Base-by-base conservation (phyloP, 176 grass and related monocot species). In the Eleusine indica region DNA sequence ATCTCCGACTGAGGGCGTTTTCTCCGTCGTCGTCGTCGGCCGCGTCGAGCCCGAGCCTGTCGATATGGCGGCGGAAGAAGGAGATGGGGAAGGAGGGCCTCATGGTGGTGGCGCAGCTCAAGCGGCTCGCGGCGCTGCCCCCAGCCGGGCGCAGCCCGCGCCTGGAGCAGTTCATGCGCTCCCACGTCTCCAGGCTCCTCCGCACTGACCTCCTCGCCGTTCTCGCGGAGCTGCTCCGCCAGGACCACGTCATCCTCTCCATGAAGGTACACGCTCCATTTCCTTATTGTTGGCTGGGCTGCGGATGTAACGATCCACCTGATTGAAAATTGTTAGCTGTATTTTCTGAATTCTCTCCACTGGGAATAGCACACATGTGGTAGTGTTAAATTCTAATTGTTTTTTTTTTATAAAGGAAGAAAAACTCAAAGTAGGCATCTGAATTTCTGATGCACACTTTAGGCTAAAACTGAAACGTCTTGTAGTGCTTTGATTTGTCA, bases 61-160 rank as follows among this genome's bases (percentile, higher is more conserved):
- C 93, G 44, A 92, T 99, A 89, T 96, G 93, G 91, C 71, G 93
- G 58, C 71, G 93, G 81, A 96, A 96, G 87, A 96, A 99, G 71
- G 93, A 99, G 86, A 99, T 99, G 93, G 89, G 93, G 48, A 96
- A 99, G 78, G 93, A 99, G 75, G 96, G 96, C 49, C 84, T 99
- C 39, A 96, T 99, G 83, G 93, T 80, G 42, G 93, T 99, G 29
- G 87, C 76, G 52, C 96, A 96, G 62, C 89, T 96, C 28, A 99
- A 99, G 91, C 87, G 93, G 67, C 93, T 99, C 30, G 89, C 83
- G 19, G 80, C 86, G 68, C 75, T 86, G 58, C 84, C 88, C 32
- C 87, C 90, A 11, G 46, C 40, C 19, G 66, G 79, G 21, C 8
- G 56, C 30, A 77, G 70, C 71, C 85, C 81, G 41, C 75, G 83